These are phyloP conservation scores for Ceriops zippeliana DNA, from an alignment of 345 rosid species.

Conservation along the genomic window DNA sequence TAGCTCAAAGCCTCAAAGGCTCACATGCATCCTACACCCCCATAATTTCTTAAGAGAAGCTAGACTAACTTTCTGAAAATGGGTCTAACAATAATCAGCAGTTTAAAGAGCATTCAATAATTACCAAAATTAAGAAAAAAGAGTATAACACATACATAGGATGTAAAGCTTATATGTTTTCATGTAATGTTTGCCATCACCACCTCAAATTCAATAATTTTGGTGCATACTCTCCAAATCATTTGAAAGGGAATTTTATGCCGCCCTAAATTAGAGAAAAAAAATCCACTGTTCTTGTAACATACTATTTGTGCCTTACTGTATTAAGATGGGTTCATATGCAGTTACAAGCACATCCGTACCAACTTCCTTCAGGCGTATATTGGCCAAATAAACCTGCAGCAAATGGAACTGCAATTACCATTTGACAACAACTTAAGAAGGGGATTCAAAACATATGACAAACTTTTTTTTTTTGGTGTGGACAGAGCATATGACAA, in stretches of 20 bases:
- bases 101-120: no score
- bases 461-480: no score
- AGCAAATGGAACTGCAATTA: slow-evolving; percentile 8
- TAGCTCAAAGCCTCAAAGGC: no score
- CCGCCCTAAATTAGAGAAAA: background rate
- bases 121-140: no score
- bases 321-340: slow-evolving; percentile 63
- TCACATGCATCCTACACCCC: no score
- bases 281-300: background rate
- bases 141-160: no score
- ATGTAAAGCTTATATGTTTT: no score
- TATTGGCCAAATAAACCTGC: slow-evolving; percentile 76
- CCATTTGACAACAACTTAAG: slow-evolving; percentile 12
- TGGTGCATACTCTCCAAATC: background rate
- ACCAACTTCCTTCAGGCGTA: slow-evolving; percentile 69
- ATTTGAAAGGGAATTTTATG: background rate
- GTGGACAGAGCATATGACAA: background rate
- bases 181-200: no score
- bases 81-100: no score
- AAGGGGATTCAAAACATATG: slow-evolving; percentile 6
- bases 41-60: no score
- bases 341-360: slow-evolving; percentile 73
- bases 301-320: slow-evolving; percentile 42
- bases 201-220: no score
- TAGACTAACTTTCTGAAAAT: no score